phyloP scores from a whole-genome alignment of 1,284 basidiomycete species.

The Ustilago trichophora region DNA sequence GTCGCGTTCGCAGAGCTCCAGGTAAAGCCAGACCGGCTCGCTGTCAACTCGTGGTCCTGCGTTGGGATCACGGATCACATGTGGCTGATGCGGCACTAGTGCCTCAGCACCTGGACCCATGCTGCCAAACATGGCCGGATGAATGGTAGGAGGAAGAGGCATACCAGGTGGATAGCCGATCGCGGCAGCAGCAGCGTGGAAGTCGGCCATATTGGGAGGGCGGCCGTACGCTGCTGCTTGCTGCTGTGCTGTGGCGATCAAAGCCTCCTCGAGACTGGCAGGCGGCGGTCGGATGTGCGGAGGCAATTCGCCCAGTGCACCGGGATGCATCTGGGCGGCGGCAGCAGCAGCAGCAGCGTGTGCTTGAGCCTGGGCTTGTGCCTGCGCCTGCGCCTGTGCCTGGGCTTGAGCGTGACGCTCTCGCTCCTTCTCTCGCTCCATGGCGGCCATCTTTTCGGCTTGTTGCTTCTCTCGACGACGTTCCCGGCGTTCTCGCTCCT shows the following conservation, averaged over 20 bases:
- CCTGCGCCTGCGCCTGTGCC: constrained; percentile 39
- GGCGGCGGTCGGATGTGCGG: constrained; percentile 33
- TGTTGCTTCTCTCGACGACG: constrained; percentile 45
- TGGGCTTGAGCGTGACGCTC: constrained; percentile 30
- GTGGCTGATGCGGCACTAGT: constrained; percentile 23
- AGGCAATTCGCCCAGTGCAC: constrained; percentile 27
- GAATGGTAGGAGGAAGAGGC: constrained; percentile 32
- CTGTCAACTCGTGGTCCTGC: constrained; percentile 62
- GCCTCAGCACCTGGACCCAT: constrained; percentile 21
- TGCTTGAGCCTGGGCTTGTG: constrained; percentile 40
- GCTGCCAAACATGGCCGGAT: constrained; percentile 28
- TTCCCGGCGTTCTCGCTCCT: constrained; percentile 35
- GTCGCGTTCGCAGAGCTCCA: constrained; percentile 59
- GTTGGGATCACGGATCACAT: constrained; percentile 41
- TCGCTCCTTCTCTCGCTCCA: constrained; percentile 39
- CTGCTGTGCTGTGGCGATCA: constrained; percentile 40
- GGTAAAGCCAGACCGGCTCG: constrained; percentile 63
- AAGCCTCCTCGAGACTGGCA: constrained; percentile 29
- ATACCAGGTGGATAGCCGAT: constrained; percentile 41
- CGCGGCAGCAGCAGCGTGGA: constrained; percentile 36
- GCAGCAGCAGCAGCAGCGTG: constrained; percentile 35
- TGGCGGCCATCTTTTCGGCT: constrained; percentile 37
- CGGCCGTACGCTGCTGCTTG: constrained; percentile 35
- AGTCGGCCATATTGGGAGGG: constrained; percentile 39
- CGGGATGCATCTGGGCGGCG: constrained; percentile 25